These are phyloP conservation scores for Cladobotryum protrusum DNA, from an alignment of 2,329 filamentous ascomycete genomes.

Conservation along the genomic window DNA sequence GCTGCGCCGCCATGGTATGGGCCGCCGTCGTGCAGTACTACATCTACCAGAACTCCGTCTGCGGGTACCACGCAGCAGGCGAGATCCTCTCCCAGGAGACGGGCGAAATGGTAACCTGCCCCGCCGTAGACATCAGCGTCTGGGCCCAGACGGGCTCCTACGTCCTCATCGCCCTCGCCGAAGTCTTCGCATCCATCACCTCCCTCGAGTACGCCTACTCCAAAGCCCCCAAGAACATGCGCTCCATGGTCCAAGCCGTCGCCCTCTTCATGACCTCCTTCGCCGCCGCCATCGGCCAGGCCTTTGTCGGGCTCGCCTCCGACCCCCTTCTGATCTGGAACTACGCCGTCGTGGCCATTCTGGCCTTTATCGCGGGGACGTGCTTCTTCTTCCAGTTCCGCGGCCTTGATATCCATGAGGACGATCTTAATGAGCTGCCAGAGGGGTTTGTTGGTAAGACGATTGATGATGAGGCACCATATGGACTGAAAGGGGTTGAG, in stretches of 20 bases:
- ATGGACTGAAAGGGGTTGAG: neutral
- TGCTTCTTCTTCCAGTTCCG: conserved; percentile 63
- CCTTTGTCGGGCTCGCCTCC: conserved; percentile 31
- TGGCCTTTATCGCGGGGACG: conserved; percentile 55
- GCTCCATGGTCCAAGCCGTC: conserved; percentile 40
- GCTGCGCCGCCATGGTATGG: conserved; percentile 46
- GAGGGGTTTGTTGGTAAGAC: conserved; percentile 26
- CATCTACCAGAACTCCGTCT: conserved; percentile 51
- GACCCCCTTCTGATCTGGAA: conserved; percentile 67
- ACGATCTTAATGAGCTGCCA: conserved; percentile 56
- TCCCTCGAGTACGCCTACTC: conserved; percentile 34
- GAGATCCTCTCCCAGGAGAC: conserved; percentile 16
- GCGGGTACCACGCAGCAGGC: conserved; percentile 23
- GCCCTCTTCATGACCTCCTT: conserved; percentile 65
- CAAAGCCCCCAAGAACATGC: conserved; percentile 44
- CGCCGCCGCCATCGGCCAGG: conserved; percentile 62
- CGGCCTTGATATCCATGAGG: conserved; percentile 58
- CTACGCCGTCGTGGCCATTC: conserved; percentile 60
- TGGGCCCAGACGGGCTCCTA: conserved; percentile 21
- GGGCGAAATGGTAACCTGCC: conserved; percentile 18
- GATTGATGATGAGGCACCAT: conserved; percentile 16
- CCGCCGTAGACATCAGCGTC: conserved; percentile 17
- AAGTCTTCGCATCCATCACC: conserved; percentile 19
- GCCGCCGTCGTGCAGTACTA: conserved; percentile 51
- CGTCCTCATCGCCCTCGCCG: conserved; percentile 23